phyloP scores from a whole-genome alignment of 2,329 filamentous ascomycete genomes.

The Neopestalotiopsis sp. region DNA sequence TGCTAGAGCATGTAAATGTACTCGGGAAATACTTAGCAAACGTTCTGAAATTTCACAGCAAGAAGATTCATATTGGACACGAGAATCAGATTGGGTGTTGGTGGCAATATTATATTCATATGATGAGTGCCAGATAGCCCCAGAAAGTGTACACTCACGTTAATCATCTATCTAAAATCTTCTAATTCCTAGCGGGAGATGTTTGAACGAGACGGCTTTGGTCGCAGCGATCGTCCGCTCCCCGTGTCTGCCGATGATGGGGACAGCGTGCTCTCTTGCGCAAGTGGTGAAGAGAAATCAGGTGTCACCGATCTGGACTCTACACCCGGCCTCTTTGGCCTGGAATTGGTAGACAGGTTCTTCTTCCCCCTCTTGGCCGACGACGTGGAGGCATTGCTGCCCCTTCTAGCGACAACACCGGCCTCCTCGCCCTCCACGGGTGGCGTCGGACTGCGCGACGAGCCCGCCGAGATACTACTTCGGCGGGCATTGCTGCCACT shows the following conservation, averaged over 20 bases:
- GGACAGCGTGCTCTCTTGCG: conserved; percentile 49
- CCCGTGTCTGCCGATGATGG: conserved; percentile 12
- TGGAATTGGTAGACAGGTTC: conserved; percentile 46
- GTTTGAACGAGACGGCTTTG: conserved; percentile 20
- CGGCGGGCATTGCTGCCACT: conserved; percentile 57
- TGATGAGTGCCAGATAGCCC: not conserved
- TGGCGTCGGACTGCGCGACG: conserved; percentile 56
- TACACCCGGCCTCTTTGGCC: conserved; percentile 48
- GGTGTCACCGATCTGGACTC: conserved; percentile 61
- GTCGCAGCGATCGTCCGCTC: conserved; percentile 16
- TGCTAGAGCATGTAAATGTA: no score
- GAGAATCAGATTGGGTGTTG: no score
- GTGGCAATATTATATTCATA: not conserved
- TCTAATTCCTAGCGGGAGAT: not conserved
- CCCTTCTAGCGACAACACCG: conserved; percentile 43
- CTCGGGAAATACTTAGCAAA: no score
- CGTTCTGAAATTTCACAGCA: no score
- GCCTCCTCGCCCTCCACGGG: conserved; percentile 50
- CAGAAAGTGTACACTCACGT: not conserved
- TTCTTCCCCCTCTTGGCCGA: conserved; percentile 61
- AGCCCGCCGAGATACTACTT: conserved; percentile 54
- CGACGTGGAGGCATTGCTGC: conserved; percentile 52
- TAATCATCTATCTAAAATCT: not conserved
- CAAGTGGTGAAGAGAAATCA: conserved; percentile 59
- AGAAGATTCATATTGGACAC: no score